Percentiles rank a stretch among this genome's conserved stretches.
phyloP scores from a whole-genome alignment of 73 alveolate genomes.

The Blepharisma japonicum region DNA sequence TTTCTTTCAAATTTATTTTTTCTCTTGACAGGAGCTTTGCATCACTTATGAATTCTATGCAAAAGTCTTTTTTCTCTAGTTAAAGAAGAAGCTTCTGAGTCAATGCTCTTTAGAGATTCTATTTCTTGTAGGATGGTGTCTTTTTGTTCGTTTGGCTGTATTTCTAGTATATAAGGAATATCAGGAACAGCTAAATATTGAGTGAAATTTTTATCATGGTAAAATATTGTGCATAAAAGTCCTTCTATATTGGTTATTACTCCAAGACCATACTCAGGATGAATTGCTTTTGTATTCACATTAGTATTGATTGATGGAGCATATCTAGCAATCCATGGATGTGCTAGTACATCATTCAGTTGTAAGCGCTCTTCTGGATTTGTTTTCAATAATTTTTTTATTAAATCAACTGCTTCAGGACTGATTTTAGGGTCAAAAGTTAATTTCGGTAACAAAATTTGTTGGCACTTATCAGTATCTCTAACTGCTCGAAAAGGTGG shows the following conservation, averaged over 20 bases:
- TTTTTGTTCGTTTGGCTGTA: no score
- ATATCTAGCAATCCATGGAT: not conserved
- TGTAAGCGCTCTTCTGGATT: constrained; percentile 11
- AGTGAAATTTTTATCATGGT: no score
- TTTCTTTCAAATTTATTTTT: no score
- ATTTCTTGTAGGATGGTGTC: no score
- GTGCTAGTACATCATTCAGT: not conserved
- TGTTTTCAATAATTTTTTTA: not conserved
- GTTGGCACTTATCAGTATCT: constrained; percentile 30
- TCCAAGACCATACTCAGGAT: constrained; percentile 1
- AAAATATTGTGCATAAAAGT: not conserved
- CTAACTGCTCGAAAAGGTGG: constrained; percentile 67
- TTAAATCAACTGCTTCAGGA: not conserved
- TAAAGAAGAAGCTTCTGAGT: no score
- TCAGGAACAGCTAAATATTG: no score
- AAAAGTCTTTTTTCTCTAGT: no score
- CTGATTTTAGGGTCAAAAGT: not conserved
- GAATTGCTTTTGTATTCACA: not conserved
- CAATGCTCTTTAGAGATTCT: no score
- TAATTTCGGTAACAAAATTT: not conserved
- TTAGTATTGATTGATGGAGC: not conserved
- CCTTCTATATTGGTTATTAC: not conserved
- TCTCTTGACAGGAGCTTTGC: no score
- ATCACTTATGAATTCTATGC: no score
- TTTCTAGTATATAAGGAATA: no score